Conservation (phyloP, 1,284 basidiomycete genomes). For the Sparassis latifolia region DNA sequence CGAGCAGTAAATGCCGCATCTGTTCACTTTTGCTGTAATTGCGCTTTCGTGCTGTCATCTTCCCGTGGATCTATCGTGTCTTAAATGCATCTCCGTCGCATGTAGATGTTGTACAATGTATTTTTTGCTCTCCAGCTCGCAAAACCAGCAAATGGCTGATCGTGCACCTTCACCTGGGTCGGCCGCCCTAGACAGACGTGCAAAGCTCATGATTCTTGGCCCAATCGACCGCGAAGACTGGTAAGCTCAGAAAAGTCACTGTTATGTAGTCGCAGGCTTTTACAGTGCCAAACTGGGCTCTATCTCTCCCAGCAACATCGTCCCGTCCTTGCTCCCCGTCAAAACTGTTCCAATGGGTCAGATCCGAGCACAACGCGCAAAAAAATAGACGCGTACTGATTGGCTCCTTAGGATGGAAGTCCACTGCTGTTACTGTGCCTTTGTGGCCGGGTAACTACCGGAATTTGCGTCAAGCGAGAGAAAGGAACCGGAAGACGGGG, state of each 20-base stretch:
- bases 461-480: too few relatives aligned
- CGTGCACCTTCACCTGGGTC: too few relatives aligned
- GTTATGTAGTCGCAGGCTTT: neutral
- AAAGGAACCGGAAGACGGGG: too few relatives aligned
- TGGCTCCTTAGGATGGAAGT: constrained; percentile 90
- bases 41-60: neutral
- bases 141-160: too few relatives aligned
- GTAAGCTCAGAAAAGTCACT: too few relatives aligned
- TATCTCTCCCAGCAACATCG: constrained; percentile 86
- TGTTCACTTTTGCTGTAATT: neutral
- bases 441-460: constrained; percentile 84
- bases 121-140: too few relatives aligned
- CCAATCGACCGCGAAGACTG: too few relatives aligned
- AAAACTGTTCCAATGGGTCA: constrained; percentile 44
- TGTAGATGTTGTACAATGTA: neutral
- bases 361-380: neutral
- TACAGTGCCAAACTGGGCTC: constrained; percentile 39
- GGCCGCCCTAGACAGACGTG: too few relatives aligned
- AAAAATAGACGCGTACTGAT: constrained; percentile 57
- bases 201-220: too few relatives aligned
- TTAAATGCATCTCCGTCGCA: neutral
- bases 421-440: constrained; percentile 85
- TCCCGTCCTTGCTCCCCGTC: constrained; percentile 84
- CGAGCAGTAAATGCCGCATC: constrained; percentile 10
- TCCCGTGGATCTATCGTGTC: neutral